Evolutionary conservation across 176 grass and related monocot species (phyloP), one percentile per base, ranked within the genome.

Genomic region (Tillandsia leiboldiana): DNA sequence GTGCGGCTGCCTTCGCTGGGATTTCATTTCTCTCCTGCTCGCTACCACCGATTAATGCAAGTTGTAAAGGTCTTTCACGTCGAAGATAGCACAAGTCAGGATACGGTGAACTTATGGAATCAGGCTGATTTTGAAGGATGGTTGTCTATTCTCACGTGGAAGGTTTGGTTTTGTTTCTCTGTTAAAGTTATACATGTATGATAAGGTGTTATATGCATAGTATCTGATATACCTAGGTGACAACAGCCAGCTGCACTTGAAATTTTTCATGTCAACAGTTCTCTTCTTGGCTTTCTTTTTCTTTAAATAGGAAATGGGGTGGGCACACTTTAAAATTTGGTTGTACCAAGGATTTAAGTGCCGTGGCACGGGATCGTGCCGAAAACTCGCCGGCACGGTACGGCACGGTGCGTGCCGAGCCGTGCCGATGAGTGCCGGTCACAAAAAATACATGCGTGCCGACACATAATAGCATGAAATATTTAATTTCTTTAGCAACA

Each of bases 1-100:
- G 59, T 96, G 51, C 86, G 88, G 53, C 85, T 96, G 65, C 93
- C 93, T 62, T 96, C 93, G 56, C 80, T 96, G 70, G 93, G 88
- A 12, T 96, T 96, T 70, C 88, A 96, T 80, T 96, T 96, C 65
- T 96, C 93, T 63, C 93, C 93, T 14, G 93, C 93, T 76, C 81
- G 93, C 64, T 96, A 96, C 58, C 93, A 96, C 68, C 80, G 93
- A 66, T 69, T 96, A 72, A 96, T 96, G 93, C 85, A 91, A 76
- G 80, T 96, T 82, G 66, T 73, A 51, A 92, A 91, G 79, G 73
- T 83, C 64, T 92, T 96, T 77, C 88, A 89, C 85, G 88, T 82
- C 48, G 84, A 75, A 42, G 77, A 84, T 65, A 83, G 80, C 70
- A 78, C 51, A 15, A 77, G 57, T 72, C 77, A 80, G 65, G 71